These are phyloP conservation scores for Porphyrellus cyaneotinctus DNA, from an alignment of 768 basidiomycete species.

Conservation along the genomic window DNA sequence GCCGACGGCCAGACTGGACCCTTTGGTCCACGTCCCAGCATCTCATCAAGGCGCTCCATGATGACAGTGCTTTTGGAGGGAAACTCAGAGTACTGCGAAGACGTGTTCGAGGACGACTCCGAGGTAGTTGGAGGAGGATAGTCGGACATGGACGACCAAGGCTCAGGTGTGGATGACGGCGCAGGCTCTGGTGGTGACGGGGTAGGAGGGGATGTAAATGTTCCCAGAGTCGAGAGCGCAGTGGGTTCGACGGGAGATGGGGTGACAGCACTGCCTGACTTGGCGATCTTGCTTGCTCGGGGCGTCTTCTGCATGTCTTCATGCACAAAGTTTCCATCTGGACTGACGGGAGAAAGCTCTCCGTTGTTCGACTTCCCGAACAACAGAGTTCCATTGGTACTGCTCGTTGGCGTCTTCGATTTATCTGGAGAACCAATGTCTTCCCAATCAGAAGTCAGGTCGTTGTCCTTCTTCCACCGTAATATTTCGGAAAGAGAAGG, in stretches of 20 bases:
- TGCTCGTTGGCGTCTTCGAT: conserved; percentile 47
- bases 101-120: conserved; percentile 70
- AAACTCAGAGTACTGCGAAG: conserved; percentile 58
- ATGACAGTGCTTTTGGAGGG: conserved; percentile 48
- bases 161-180: conserved; percentile 69
- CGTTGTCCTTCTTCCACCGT: conserved; percentile 50
- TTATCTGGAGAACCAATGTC: conserved; percentile 46
- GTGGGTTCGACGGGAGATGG: conserved; percentile 19
- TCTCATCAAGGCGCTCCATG: conserved; percentile 68
- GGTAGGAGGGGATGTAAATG: conserved; percentile 36
- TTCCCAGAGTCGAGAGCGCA: conserved; percentile 20
- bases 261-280: conserved; percentile 20
- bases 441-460: conserved; percentile 62
- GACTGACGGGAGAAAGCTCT: conserved; percentile 28
- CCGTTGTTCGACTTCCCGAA: conserved; percentile 25
- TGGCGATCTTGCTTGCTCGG: conserved; percentile 34
- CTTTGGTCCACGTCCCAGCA: conserved; percentile 57
- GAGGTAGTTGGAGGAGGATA: conserved; percentile 68
- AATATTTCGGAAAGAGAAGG: conserved; percentile 67
- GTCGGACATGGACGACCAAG: conserved; percentile 70
- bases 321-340: conserved; percentile 25
- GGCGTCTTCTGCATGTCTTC: conserved; percentile 34
- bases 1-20: conserved; percentile 57
- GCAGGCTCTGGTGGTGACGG: conserved; percentile 53
- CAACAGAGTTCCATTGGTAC: conserved; percentile 35